These are phyloP conservation scores for Curvularia hawaiiensis DNA, from an alignment of 2,329 filamentous ascomycete genomes.

Conservation along the genomic window DNA sequence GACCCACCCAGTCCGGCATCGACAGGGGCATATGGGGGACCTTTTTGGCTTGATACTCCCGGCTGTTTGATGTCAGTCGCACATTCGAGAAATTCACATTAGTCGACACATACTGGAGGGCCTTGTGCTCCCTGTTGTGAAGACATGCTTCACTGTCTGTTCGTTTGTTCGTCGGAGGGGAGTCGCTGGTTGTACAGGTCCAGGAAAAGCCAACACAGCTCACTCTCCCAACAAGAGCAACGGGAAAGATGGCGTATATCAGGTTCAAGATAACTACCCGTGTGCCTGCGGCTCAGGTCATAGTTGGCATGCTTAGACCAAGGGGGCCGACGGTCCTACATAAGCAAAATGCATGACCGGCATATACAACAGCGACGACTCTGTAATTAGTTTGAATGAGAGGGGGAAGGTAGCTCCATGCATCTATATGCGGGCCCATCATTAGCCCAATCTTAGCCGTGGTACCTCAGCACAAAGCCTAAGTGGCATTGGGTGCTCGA, in stretches of 20 bases:
- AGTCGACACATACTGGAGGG: conserved; percentile 13
- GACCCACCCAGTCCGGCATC: conserved; percentile 36
- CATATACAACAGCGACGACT: conserved; percentile 15
- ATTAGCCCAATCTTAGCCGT: conserved; percentile 14
- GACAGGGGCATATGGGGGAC: conserved; percentile 40
- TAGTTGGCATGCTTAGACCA: conserved; percentile 25
- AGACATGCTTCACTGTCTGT: conserved; percentile 18
- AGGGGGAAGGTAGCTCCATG: conserved; percentile 11
- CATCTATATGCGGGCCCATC: conserved; percentile 10
- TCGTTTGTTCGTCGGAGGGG: conserved; percentile 1
- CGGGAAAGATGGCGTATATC: conserved; percentile 28
- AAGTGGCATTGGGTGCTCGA: conserved; percentile 23
- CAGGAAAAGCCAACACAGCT: conserved; percentile 16
- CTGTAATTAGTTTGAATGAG: conserved; percentile 25
- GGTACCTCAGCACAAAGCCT: conserved; percentile 13
- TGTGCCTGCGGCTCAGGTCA: conserved; percentile 21
- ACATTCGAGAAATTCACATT: not conserved
- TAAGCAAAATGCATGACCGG: conserved; percentile 32
- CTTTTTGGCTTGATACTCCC: conserved; percentile 6
- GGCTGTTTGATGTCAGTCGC: conserved; percentile 17
- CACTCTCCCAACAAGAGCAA: conserved; percentile 6
- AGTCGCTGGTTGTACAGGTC: conserved; percentile 8
- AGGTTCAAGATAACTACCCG: conserved; percentile 15
- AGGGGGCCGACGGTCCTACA: conserved; percentile 20
- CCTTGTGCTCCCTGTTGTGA: conserved; percentile 15